A percentile compares a stretch with the other conserved stretches of the same genome.
Conservation (phyloP, 2,329 filamentous ascomycete genomes). For the Talaromyces sp. region DNA sequence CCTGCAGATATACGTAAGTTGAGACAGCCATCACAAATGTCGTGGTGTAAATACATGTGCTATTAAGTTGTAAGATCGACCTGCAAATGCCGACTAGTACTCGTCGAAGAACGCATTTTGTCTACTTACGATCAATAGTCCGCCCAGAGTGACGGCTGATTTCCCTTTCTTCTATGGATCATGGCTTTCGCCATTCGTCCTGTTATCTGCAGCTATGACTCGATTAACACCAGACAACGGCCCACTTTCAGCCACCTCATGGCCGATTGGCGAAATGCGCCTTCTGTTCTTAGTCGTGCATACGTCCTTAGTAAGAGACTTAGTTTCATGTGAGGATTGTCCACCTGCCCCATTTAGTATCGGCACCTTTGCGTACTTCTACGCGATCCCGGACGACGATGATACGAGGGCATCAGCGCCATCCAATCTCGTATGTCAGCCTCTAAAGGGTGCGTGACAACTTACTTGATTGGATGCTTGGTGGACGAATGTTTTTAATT, state of each 20-base stretch:
- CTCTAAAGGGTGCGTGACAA: background rate
- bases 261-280: background rate
- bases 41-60: background rate
- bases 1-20: background rate
- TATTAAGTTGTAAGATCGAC: background rate
- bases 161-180: background rate
- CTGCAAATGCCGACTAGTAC: background rate
- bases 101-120: background rate
- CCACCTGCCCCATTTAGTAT: background rate
- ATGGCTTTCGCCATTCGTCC: background rate
- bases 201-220: slow-evolving; percentile 3
- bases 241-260: slow-evolving; percentile 15
- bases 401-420: background rate
- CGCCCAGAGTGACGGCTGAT: background rate
- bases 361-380: background rate
- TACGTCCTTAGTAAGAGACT: background rate
- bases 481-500: background rate
- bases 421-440: background rate
- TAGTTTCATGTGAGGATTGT: background rate
- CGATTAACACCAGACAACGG: background rate
- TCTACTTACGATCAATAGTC: background rate
- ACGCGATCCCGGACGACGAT: background rate
- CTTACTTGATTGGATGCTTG: slow-evolving; percentile 1
- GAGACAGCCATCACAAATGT: background rate
- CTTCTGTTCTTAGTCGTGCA: background rate